A percentile compares a stretch with the other conserved stretches of the same genome.
Evolutionary conservation across 257 asterid species (phyloP).

Genomic region (Nicotiana obtusifolia): DNA sequence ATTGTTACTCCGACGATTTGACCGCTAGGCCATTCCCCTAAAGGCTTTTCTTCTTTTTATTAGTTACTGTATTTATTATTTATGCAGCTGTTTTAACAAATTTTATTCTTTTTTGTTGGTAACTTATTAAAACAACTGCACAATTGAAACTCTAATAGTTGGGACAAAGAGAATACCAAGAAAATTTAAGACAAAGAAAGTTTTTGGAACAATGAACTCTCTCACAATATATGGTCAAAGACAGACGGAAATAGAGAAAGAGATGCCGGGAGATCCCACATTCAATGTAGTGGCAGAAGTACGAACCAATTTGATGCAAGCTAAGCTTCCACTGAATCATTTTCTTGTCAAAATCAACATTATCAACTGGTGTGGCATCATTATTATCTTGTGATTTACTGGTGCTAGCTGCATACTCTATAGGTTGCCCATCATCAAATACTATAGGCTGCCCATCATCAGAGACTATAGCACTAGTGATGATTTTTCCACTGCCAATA

Average conservation of each 20-base stretch:
- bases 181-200: neutral
- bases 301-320: slow-evolving; percentile 85
- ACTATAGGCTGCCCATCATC: slow-evolving; percentile 27
- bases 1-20: neutral
- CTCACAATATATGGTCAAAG: neutral
- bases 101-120: neutral
- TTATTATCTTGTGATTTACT: slow-evolving; percentile 13
- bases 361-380: slow-evolving; percentile 18
- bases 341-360: slow-evolving; percentile 40
- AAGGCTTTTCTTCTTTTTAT: neutral
- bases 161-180: neutral
- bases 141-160: neutral
- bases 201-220: neutral
- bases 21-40: neutral
- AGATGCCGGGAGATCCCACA: neutral
- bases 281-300: slow-evolving; percentile 10
- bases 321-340: slow-evolving; percentile 66
- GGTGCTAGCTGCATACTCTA: neutral
- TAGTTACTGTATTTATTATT: neutral
- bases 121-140: neutral
- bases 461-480: slow-evolving; percentile 54
- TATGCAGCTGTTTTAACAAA: neutral
- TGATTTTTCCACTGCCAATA: slow-evolving; percentile 75
- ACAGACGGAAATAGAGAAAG: neutral
- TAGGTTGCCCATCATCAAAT: slow-evolving; percentile 9